Conservation (phyloP, 345 rosid genomes). For the Gossypium herbaceum region DNA sequence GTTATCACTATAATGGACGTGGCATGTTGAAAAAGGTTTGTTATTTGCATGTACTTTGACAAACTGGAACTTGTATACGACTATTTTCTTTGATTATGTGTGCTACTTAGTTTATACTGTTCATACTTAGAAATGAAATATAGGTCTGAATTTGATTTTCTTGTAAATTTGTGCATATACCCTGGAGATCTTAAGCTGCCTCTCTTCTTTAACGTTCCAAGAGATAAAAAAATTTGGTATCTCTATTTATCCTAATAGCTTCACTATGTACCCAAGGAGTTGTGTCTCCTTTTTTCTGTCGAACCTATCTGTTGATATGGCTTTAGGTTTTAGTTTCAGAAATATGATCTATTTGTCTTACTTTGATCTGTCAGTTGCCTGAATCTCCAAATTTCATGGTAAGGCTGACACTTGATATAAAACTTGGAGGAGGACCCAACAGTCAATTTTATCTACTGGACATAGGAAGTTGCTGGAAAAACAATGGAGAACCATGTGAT, state of each 20-base stretch:
- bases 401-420: slow-evolving; percentile 43
- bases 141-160: neutral
- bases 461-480: slow-evolving; percentile 66
- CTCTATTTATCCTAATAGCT: neutral
- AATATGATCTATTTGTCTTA: slow-evolving; percentile 3
- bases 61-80: neutral
- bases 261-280: neutral
- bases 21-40: slow-evolving; percentile 46
- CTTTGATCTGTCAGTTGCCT: slow-evolving; percentile 33
- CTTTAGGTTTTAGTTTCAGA: neutral
- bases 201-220: neutral
- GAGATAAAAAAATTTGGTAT: neutral
- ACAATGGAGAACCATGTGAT: slow-evolving; percentile 46
- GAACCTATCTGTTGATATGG: neutral
- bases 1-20: slow-evolving; percentile 46
- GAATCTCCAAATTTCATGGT: slow-evolving; percentile 57
- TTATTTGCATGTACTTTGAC: slow-evolving; percentile 11
- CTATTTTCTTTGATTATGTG: neutral
- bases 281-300: neutral
- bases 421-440: slow-evolving; percentile 48
- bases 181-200: neutral
- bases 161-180: neutral
- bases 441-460: slow-evolving; percentile 54
- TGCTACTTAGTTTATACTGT: neutral
- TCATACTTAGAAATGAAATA: neutral